phyloP scores from a whole-genome alignment of 2,329 filamentous ascomycete genomes.

The Aspergillus quadrilineatus region DNA sequence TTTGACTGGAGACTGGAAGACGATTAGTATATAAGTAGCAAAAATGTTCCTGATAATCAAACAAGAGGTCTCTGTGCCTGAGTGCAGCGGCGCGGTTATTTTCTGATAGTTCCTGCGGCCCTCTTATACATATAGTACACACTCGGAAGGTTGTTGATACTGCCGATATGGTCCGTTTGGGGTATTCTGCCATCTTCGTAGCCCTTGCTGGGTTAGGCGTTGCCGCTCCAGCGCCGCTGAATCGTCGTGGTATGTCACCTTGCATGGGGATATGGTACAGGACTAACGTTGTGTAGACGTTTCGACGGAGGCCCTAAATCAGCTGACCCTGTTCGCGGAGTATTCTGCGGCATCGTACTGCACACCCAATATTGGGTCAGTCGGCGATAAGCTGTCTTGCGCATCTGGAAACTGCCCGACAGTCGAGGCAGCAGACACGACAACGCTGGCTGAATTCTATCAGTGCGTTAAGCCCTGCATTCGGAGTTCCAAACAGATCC shows the following conservation, averaged over 20 bases:
- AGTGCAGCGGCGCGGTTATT: neutral
- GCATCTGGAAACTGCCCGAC: constrained; percentile 47
- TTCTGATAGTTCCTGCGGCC: neutral
- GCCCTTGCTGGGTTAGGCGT: constrained; percentile 9
- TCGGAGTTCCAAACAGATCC: neutral
- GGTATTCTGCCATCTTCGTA: constrained; percentile 6
- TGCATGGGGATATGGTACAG: neutral
- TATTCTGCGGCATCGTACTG: constrained; percentile 57
- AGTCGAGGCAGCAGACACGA: constrained; percentile 49
- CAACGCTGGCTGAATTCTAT: constrained; percentile 50
- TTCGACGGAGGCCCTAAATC: constrained; percentile 39
- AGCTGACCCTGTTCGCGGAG: constrained; percentile 50
- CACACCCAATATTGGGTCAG: constrained; percentile 47
- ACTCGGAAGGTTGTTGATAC: neutral
- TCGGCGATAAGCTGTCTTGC: constrained; percentile 47
- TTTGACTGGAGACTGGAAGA: neutral
- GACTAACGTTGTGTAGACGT: constrained; percentile 33
- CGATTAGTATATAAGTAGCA: neutral
- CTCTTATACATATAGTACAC: constrained; percentile 7
- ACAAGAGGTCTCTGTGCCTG: neutral
- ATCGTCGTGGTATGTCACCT: constrained; percentile 24
- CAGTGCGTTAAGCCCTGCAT: constrained; percentile 37
- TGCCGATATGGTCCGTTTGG: constrained; percentile 11
- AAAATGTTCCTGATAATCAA: constrained; percentile 3
- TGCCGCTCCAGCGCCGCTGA: constrained; percentile 13